Evolutionary conservation across 2,329 filamentous ascomycete species (phyloP).

Genomic region (Pseudocercospora pini-densiflorae): DNA sequence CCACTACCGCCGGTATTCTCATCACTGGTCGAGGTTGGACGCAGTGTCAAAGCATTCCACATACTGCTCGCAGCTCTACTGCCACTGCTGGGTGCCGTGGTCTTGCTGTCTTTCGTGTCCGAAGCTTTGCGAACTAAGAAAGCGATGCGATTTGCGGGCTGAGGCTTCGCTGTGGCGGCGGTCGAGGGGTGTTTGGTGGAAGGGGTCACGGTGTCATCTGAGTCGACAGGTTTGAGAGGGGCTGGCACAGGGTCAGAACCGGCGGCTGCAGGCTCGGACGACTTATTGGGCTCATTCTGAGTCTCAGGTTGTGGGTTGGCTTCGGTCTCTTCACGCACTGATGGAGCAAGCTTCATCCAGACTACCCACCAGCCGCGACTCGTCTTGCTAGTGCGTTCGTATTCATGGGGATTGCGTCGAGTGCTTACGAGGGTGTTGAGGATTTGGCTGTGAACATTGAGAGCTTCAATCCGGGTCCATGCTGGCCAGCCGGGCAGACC

Average conservation of each 20-base stretch:
- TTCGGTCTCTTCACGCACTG: slow-evolving; percentile 20
- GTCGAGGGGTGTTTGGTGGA: slow-evolving; percentile 19
- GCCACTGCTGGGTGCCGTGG: slow-evolving; percentile 17
- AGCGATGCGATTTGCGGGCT: slow-evolving; percentile 43
- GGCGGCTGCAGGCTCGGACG: neutral
- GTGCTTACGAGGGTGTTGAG: slow-evolving; percentile 61
- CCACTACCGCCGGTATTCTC: slow-evolving; percentile 28
- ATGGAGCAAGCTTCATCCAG: slow-evolving; percentile 60
- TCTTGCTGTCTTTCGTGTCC: slow-evolving; percentile 17
- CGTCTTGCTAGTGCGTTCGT: slow-evolving; percentile 67
- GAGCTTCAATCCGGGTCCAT: slow-evolving; percentile 62
- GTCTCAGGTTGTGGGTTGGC: slow-evolving; percentile 13
- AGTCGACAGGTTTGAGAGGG: slow-evolving; percentile 17
- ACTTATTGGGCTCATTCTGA: slow-evolving; percentile 1
- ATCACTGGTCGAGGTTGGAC: slow-evolving; percentile 26
- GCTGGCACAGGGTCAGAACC: neutral
- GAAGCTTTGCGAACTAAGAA: slow-evolving; percentile 47
- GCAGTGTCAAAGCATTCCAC: slow-evolving; percentile 34
- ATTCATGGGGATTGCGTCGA: slow-evolving; percentile 51
- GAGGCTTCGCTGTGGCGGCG: slow-evolving; percentile 5
- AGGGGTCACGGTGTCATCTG: slow-evolving; percentile 20
- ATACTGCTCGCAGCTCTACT: slow-evolving; percentile 37
- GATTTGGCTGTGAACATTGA: slow-evolving; percentile 66
- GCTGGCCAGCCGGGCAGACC: slow-evolving; percentile 28
- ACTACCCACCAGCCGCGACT: slow-evolving; percentile 70